A percentile compares a stretch with the other conserved stretches of the same genome.
Conservation (phyloP, 768 basidiomycete genomes). For the Trametes gibbosa region DNA sequence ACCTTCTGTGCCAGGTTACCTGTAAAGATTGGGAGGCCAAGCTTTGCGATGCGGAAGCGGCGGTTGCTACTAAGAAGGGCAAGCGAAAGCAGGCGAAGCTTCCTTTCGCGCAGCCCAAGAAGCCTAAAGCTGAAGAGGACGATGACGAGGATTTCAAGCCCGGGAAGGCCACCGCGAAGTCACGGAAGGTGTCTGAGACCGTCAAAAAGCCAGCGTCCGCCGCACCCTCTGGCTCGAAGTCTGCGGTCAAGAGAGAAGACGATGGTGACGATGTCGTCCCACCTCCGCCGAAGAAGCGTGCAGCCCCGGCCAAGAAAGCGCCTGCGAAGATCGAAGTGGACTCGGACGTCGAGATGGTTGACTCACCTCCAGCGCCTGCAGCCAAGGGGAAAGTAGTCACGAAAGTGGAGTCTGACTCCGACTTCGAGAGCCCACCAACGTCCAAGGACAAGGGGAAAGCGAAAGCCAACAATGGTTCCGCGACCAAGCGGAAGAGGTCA, state of each 20-base stretch:
- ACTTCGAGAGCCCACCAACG: conserved; percentile 33
- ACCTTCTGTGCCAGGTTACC: conserved; percentile 32
- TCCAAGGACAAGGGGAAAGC: conserved; percentile 41
- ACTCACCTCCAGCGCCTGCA: conserved; percentile 41
- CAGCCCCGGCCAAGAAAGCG: conserved; percentile 40
- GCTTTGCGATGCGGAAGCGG: conserved; percentile 40
- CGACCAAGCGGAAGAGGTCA: conserved; percentile 68
- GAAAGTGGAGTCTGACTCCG: conserved; percentile 42
- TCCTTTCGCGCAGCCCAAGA: conserved; percentile 43
- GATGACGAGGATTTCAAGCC: conserved; percentile 57
- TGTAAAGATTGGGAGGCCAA: conserved; percentile 45
- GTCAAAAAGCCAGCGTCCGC: conserved; percentile 30
- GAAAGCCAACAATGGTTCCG: conserved; percentile 39
- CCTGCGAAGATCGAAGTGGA: conserved; percentile 43
- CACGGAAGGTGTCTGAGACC: conserved; percentile 28
- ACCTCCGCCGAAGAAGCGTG: conserved; percentile 38
- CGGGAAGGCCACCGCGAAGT: conserved; percentile 43
- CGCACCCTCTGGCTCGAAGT: conserved; percentile 41
- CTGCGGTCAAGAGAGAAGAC: conserved; percentile 45
- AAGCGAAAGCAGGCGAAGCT: conserved; percentile 57
- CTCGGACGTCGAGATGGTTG: conserved; percentile 41
- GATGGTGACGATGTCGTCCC: conserved; percentile 34
- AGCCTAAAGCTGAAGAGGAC: conserved; percentile 37
- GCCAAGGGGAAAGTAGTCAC: conserved; percentile 32
- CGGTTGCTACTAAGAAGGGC: conserved; percentile 44